These are phyloP conservation scores for Plantago lanceolata DNA, from an alignment of 305 asterid genomes.

Conservation along the genomic window DNA sequence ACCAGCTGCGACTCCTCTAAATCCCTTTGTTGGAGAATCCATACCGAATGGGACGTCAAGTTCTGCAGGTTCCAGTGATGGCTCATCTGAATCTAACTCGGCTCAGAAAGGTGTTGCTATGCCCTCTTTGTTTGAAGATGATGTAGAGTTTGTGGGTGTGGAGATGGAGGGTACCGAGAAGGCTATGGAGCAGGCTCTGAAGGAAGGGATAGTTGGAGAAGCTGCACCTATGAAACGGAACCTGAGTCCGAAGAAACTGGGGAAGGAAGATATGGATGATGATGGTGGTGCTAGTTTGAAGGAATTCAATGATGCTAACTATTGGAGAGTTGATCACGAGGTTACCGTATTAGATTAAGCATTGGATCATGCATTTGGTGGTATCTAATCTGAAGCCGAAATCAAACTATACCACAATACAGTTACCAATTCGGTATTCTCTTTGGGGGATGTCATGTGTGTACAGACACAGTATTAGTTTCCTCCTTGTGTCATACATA, in stretches of 20 bases:
- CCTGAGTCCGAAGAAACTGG: slow-evolving; percentile 40
- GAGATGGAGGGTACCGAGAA: slow-evolving; percentile 85
- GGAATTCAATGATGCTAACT: slow-evolving; percentile 87
- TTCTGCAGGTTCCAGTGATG: neutral
- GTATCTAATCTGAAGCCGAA: slow-evolving; percentile 3
- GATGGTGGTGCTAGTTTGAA: slow-evolving; percentile 53
- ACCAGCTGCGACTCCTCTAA: slow-evolving; percentile 14
- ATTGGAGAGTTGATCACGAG: slow-evolving; percentile 97
- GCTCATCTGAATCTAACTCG: slow-evolving; percentile 28
- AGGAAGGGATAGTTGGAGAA: slow-evolving; percentile 92
- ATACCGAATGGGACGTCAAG: slow-evolving; percentile 1
- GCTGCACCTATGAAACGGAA: slow-evolving; percentile 68
- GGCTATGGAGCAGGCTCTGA: slow-evolving; percentile 89
- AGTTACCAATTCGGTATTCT: too few species aligned
- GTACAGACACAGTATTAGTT: too few species aligned
- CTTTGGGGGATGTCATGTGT: neutral
- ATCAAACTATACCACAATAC: neutral
- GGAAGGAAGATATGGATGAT: slow-evolving; percentile 50
- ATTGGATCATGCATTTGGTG: neutral
- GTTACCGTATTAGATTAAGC: slow-evolving; percentile 64
- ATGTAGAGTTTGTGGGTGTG: slow-evolving; percentile 88
- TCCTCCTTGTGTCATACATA: too few species aligned
- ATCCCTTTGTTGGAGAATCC: slow-evolving; percentile 31
- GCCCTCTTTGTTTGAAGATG: slow-evolving; percentile 81
- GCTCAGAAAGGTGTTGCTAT: slow-evolving; percentile 40